A percentile compares a stretch with the other conserved stretches of the same genome.
Conservation (phyloP, 1,284 basidiomycete genomes). For the Apiotrichum laibachii region DNA sequence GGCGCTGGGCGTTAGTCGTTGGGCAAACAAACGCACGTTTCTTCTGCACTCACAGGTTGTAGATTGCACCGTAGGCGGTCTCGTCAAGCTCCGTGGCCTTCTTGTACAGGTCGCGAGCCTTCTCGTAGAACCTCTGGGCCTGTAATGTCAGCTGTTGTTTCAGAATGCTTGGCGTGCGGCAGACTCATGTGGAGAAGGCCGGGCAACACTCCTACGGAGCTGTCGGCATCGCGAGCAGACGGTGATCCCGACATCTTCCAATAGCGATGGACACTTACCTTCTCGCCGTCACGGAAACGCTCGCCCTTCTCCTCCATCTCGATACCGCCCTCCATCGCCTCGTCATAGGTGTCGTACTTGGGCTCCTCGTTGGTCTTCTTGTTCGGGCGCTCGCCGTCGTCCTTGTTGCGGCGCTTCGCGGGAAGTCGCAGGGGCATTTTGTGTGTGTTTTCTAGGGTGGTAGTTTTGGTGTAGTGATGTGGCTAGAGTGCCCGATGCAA, state of each 20-base stretch:
- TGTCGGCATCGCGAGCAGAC: no score
- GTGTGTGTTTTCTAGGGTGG: conserved; percentile 2
- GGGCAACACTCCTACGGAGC: no score
- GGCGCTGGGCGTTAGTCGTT: conserved; percentile 33
- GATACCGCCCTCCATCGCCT: conserved; percentile 51
- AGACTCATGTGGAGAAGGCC: background rate
- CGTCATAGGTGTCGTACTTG: conserved; percentile 50
- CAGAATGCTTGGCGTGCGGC: background rate
- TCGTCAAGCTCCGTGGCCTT: conserved; percentile 38
- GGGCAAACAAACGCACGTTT: background rate
- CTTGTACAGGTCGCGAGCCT: conserved; percentile 46
- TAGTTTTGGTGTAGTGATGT: background rate
- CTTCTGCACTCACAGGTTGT: conserved; percentile 44
- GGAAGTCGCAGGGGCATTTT: conserved; percentile 14
- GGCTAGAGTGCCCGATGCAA: no score
- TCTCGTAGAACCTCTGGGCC: conserved; percentile 49
- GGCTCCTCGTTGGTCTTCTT: conserved; percentile 38
- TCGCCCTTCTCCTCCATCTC: conserved; percentile 53
- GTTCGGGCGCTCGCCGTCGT: conserved; percentile 18
- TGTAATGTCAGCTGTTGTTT: conserved; percentile 18
- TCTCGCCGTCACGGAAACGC: conserved; percentile 50
- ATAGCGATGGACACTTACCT: conserved; percentile 26
- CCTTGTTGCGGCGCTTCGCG: conserved; percentile 13
- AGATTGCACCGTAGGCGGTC: conserved; percentile 44
- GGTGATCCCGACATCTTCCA: no score